A percentile compares a stretch with the other conserved stretches of the same genome.
phyloP scores from a whole-genome alignment of 768 basidiomycete genomes.

The Suillus subalutaceus region DNA sequence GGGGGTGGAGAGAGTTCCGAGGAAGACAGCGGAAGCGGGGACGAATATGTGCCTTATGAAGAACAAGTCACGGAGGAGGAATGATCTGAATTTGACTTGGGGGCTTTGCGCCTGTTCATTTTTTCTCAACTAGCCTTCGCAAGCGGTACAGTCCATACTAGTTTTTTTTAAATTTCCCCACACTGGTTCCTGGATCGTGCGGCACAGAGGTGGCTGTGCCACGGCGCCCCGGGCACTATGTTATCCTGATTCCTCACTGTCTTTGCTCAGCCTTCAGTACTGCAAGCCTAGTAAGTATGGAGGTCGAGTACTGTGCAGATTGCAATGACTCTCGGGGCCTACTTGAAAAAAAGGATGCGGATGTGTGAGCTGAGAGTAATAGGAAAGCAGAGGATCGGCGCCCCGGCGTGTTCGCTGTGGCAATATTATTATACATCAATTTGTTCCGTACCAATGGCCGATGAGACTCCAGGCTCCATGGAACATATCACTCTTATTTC shows the following conservation, averaged over 20 bases:
- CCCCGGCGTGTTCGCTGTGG: neutral
- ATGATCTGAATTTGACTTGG: neutral
- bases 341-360: neutral
- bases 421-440: conserved; percentile 1
- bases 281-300: no score
- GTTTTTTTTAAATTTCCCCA: no score
- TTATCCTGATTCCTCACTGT: no score
- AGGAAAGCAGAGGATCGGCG: conserved; percentile 3
- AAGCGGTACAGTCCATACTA: no score
- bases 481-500: conserved; percentile 5
- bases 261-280: no score
- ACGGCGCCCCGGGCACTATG: no score
- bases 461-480: neutral
- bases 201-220: no score
- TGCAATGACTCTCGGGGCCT: no score
- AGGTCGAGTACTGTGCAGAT: no score
- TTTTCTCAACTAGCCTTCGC: neutral
- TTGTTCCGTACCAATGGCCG: conserved; percentile 5
- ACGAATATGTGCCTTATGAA: neutral
- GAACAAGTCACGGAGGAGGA: neutral
- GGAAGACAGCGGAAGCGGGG: neutral
- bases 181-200: no score
- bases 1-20: neutral
- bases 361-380: conserved; percentile 2
- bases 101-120: neutral